phyloP scores from a whole-genome alignment of 2,329 filamentous ascomycete genomes.

The Hypoxylon sp. region DNA sequence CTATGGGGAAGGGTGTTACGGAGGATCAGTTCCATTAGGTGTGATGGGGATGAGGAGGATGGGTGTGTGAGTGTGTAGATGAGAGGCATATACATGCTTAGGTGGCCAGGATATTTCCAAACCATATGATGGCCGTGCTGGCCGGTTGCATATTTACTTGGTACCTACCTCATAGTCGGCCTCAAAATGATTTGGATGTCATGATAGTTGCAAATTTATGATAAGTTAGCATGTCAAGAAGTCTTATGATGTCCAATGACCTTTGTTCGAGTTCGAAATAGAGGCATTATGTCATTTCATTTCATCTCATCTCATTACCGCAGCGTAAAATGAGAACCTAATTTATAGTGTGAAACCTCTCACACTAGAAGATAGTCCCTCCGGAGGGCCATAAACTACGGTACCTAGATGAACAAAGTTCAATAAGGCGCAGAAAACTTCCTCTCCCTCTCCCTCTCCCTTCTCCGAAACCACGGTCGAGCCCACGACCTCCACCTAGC shows the following conservation, averaged over 20 bases:
- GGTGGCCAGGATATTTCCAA: no score
- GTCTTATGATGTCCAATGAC: neutral
- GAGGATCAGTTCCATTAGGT: slow-evolving; percentile 90
- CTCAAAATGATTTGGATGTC: slow-evolving; percentile 10
- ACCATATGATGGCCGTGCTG: no score
- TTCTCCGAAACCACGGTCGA: slow-evolving; percentile 43
- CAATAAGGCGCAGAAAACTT: slow-evolving; percentile 29
- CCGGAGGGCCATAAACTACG: neutral
- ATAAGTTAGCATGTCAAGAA: neutral
- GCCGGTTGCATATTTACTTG: no score
- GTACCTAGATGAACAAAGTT: neutral
- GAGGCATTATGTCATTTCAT: no score
- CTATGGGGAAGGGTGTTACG: slow-evolving; percentile 97
- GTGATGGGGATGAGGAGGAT: neutral
- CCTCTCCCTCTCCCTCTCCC: slow-evolving; percentile 29
- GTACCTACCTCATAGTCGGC: neutral
- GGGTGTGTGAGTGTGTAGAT: neutral
- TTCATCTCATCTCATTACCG: no score
- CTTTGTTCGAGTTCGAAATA: no score
- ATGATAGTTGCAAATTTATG: slow-evolving; percentile 12
- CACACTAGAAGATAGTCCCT: no score
- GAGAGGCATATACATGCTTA: neutral
- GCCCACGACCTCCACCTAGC: slow-evolving; percentile 45
- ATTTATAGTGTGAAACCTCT: no score
- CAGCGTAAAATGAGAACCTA: no score